Base-by-base conservation (phyloP, 768 basidiomycete species). In the Peribolospora baueri region DNA sequence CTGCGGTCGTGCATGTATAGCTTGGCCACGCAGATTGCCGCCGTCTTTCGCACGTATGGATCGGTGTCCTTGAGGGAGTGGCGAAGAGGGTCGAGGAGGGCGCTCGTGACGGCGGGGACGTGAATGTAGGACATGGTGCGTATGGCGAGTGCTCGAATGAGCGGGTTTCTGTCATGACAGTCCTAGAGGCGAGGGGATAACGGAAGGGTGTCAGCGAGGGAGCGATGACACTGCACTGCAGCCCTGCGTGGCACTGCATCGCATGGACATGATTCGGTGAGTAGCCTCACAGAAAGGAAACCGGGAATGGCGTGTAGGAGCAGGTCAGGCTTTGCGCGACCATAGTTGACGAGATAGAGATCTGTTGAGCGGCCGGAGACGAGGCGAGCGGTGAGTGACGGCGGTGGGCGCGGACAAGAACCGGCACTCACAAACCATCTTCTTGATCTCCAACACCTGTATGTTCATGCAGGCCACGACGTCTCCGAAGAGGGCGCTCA, bases 61-160 rank as follows among this genome's bases (percentile, higher is more conserved):
- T 98, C 91, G 11, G 79, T 74, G 66, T 98, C 93, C 63, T 86
- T 84, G 47, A 97, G 73, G 59, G 82, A 84, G 66, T 93, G 87
- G 57, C 86, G 77, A 40, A 98, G 72, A 53, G 88, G 91, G 56
- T 97, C 93, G 46, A 79, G 72, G 43, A 98, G 73, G 1, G 84
- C 76, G 55, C 84, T 81, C 9, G 81, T 80, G 58, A 95, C 85
- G 51, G 79, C 73, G 7, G 88, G 82, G 36, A 93, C 81, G 42
- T 88, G 86, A 62, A 98, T 97, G 65, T 93, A 95, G 5, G 93
- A 91, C 91, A 98, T 97, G 9, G 93, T 98, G 47, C 93, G 84
- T 62, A 98, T 90, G 14, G 93, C 88, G 49, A 98, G 73, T 11
- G 91, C 93, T 42, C 93, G 83, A 56, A 98, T 87, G 50, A 98